phyloP scores from a whole-genome alignment of 495 filamentous ascomycete species.

The Astrocystis sublimbata region DNA sequence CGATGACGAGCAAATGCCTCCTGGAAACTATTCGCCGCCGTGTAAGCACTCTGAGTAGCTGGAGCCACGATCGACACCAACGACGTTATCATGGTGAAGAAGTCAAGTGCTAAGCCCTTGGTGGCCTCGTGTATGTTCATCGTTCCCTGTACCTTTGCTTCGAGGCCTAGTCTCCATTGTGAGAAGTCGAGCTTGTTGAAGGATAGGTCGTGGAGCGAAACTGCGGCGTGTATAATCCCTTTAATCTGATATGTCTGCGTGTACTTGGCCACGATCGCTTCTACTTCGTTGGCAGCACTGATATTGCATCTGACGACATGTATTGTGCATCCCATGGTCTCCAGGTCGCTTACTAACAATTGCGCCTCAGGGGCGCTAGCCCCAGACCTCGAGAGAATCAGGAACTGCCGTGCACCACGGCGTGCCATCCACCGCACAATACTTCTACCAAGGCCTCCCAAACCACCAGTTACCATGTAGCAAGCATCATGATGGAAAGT shows the following conservation, averaged over 20 bases:
- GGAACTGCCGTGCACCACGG: conserved; percentile 52
- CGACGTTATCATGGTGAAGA: conserved; percentile 57
- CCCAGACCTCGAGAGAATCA: conserved; percentile 55
- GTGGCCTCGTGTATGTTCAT: conserved; percentile 46
- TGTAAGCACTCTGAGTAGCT: conserved; percentile 53
- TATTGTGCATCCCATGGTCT: too few relatives aligned
- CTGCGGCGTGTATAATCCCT: neutral
- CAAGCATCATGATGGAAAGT: conserved; percentile 32
- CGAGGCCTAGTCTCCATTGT: conserved; percentile 32
- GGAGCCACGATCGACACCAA: conserved; percentile 43
- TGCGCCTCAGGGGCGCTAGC: conserved; percentile 11
- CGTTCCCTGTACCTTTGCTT: conserved; percentile 42
- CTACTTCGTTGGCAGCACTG: too few relatives aligned
- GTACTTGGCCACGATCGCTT: too few relatives aligned
- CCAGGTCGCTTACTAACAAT: too few relatives aligned
- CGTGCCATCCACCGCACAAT: conserved; percentile 53
- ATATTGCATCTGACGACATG: too few relatives aligned
- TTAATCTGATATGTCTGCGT: too few relatives aligned
- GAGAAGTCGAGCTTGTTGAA: neutral
- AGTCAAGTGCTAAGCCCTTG: conserved; percentile 45
- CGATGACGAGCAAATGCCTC: conserved; percentile 43
- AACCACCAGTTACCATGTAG: conserved; percentile 57
- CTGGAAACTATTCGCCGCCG: conserved; percentile 55
- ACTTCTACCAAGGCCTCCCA: conserved; percentile 60
- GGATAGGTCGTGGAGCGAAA: neutral